Evolutionary conservation across 2,329 filamentous ascomycete species (phyloP), one percentile per base, ranked within the genome.

Genomic region (Aspergillus oerlinghausenensis): DNA sequence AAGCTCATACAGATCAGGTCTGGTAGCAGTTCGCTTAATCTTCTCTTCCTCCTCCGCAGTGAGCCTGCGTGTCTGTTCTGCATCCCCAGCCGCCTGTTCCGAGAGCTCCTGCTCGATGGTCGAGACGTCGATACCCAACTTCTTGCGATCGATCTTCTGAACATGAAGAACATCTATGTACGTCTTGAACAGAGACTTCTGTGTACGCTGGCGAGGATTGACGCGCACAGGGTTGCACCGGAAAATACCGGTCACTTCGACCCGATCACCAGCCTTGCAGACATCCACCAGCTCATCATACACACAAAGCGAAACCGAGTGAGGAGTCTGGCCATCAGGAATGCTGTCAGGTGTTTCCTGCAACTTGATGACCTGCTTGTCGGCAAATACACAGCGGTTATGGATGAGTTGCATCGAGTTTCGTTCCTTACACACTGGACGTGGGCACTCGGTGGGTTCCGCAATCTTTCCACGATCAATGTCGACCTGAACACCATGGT

Each of bases 391-490:
- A 65, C 92, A 97, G 59, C 94, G 88, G 75, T 99, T 99, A 79
- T 99, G 94, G 21, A 97, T 84, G 64, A 99, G 95, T 70, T 97
- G 90, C 93, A 99, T 97, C 1, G 93, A 96, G 76, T 99, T 97
- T 71, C 88, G 89, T 54, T 88, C 87, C 51, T 84, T 82, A 77
- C 94, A 99, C 55, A 89, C 84, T 25, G 84, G 81, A 54, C 94
- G 88, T 23, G 92, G 91, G 71, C 94, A 99, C 65, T 88, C 84
- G 0, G 91, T 97, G 1, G 94, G 94, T 73, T 99, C 94, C 23
- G 90, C 88, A 67, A 99, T 99, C 78, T 93, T 94, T 73, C 95
- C 94, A 68, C 94, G 88, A 71, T 99, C 94, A 67, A 99, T 88
- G 55, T 92, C 89, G 54, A 97, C 91, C 61, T 89, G 90, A 59